Evolutionary conservation across 257 asterid species (phyloP), one percentile per base, ranked within the genome.

Genomic region (Salvia rosmarinus): DNA sequence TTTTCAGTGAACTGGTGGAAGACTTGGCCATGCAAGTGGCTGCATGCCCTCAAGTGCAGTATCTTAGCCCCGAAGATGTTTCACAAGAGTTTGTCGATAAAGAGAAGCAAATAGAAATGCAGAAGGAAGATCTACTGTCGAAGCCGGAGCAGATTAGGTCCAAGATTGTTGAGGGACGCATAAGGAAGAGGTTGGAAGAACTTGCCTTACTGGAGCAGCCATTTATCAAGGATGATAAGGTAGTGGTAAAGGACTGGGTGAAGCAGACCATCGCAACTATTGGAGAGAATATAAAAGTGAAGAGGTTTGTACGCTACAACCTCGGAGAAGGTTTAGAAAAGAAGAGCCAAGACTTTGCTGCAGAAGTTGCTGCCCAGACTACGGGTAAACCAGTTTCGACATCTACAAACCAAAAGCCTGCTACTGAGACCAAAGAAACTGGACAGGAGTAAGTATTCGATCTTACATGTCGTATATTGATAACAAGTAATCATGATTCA

Each of bases 1-100:
- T 91, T 78, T 95, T 95, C 82, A 89, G 62, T 79, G 97, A 87
- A 76, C 83, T 95, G 61, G 95, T 91, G 17, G 96, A 87, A 61
- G 96, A 91, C 86, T 81, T 95, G 54, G 97, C 98, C 70, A 95
- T 95, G 99, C 99, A 95, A 88, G 96, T 89, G 69, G 97, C 99
- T 58, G 99, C 99, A 68, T 87, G 93, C 83, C 98, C 99, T 74
- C 97, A 89, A 83, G 96, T 90, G 43, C 88, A 87, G 47, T 88
- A 88, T 72, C 88, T 95, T 14, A 79, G 19, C 78, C 73, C 89
- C 5, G 98, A 89, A 67, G 99, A 91, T 77, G 89, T 95, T 74
- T 90, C 96, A 0, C 73, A 84, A 74, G 98, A 91, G 73, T 65
- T 83, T 60, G 87, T 87, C 20, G 82, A 85, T 6, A 95, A 83